Conservation (phyloP, 768 basidiomycete species). For the Tylopilus subfusipes region DNA sequence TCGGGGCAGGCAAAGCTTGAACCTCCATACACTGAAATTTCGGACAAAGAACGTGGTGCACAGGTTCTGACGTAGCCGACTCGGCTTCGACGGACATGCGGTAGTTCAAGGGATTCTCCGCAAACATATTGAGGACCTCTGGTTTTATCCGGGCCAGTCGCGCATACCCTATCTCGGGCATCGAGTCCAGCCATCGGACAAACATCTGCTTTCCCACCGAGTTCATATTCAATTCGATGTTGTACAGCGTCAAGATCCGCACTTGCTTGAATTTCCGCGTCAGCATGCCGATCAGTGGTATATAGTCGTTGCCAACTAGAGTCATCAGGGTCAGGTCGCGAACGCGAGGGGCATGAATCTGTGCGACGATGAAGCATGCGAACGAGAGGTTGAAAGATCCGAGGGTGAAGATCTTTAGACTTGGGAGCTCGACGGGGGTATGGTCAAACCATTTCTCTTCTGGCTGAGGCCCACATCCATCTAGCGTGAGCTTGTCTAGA, state of each 20-base stretch:
- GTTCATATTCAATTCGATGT: constrained; percentile 36
- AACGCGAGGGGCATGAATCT: constrained; percentile 55
- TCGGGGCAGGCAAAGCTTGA: constrained; percentile 33
- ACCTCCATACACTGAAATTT: constrained; percentile 46
- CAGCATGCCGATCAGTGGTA: constrained; percentile 43
- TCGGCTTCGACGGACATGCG: constrained; percentile 8
- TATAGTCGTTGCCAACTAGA: constrained; percentile 49
- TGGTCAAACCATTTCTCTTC: constrained; percentile 28
- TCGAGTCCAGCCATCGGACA: constrained; percentile 52
- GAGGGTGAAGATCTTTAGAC: constrained; percentile 51
- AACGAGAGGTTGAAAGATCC: constrained; percentile 52
- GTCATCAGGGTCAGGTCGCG: constrained; percentile 57
- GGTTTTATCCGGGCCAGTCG: constrained; percentile 44
- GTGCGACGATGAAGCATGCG: constrained; percentile 43
- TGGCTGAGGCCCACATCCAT: constrained; percentile 55
- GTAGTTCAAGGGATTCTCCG: constrained; percentile 35
- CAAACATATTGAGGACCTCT: constrained; percentile 47
- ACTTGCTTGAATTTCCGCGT: constrained; percentile 50
- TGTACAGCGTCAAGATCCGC: constrained; percentile 51
- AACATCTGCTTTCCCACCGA: constrained; percentile 29
- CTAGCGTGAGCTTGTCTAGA: constrained; percentile 54
- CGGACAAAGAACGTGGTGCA: constrained; percentile 38
- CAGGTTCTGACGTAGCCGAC: constrained; percentile 3
- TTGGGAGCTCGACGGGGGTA: constrained; percentile 44
- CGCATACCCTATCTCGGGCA: constrained; percentile 52